Base-by-base conservation (phyloP, 2,329 filamentous ascomycete genomes). In the Paramyrothecium roridum region DNA sequence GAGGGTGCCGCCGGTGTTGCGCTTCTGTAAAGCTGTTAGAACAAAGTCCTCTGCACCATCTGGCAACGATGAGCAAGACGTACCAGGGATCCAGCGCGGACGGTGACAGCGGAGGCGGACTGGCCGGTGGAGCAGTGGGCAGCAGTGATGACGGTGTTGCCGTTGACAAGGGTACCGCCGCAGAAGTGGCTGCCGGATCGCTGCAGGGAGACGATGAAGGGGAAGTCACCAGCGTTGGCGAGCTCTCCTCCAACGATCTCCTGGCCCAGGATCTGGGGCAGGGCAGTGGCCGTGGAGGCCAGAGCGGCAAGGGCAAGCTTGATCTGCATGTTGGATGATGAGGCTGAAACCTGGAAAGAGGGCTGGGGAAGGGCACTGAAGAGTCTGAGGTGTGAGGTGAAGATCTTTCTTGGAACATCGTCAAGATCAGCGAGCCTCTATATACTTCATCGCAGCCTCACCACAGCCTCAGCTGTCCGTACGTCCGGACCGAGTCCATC, bases 141-240 rank as follows among this genome's bases (percentile, higher is more conserved):
- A 12, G 68, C 68, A 7, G 68, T 70, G 52, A 70, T 3, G 54
- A 70, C 68, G 19, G 67, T 70, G 56, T 64, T 61, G 58, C 66
- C 62, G 56, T 69, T 67, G 47, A 70, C 22, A 20, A 70, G 57
- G 16, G 60, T 52, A 20, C 68, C 68, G 19, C 68, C 68, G 37
- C 68, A 70, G 59, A 64, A 65, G 47, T 66, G 60, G 17, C 56
- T 52, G 34, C 50, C 53, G 23, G 43, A 48, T 16, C 46, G 34
- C 40, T 57, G 54, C 47, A 70, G 56, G 55, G 57, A 60, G 52
- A 70, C 68, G 20, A 70, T 69, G 65, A 61, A 70, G 30, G 68
- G 68, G 49, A 70, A 70, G 17, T 70, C 68, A 22, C 64, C 66
- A 21, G 57, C 20, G 2, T n/a, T 17, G 30, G 66, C 66, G 16